These are phyloP conservation scores for Mortierella sp. DNA, from an alignment of 371 early-diverging fungal genomes.

Conservation along the genomic window DNA sequence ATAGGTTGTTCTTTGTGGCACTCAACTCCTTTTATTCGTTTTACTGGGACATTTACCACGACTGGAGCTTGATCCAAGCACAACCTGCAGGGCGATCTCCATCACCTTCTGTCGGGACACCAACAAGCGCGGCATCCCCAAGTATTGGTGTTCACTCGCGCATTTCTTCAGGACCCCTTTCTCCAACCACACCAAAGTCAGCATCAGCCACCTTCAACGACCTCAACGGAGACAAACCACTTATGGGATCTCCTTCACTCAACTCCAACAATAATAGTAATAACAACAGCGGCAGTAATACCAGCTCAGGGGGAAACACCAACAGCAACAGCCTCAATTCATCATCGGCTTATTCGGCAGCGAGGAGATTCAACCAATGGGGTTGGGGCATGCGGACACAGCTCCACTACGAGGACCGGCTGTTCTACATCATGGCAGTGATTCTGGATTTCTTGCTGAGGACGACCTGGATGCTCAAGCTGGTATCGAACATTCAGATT, in stretches of 20 bases:
- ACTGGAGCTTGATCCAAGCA: constrained; percentile 84
- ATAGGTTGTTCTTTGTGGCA: constrained; percentile 82
- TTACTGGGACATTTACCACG: constrained; percentile 95
- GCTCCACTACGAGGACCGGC: constrained; percentile 72
- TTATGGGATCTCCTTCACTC: constrained; percentile 7
- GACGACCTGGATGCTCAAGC: constrained; percentile 88
- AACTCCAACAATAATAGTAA: neutral
- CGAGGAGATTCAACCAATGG: neutral
- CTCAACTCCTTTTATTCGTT: constrained; percentile 93
- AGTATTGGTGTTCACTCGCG: constrained; percentile 11
- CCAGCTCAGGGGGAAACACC: neutral
- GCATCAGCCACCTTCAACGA: constrained; percentile 9
- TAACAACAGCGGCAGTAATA: neutral
- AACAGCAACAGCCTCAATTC: neutral
- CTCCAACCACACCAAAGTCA: constrained; percentile 26
- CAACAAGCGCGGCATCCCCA: constrained; percentile 22
- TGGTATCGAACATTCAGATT: constrained; percentile 79
- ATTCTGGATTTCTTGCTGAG: constrained; percentile 84
- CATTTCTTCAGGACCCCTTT: constrained; percentile 43
- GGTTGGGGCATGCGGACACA: constrained; percentile 69
- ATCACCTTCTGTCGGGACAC: constrained; percentile 9
- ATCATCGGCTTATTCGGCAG: neutral
- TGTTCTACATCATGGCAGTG: constrained; percentile 82
- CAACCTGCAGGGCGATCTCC: constrained; percentile 21
- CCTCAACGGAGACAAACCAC: constrained; percentile 4